Percentiles rank a stretch among this genome's conserved stretches.
Evolutionary conservation across 306 rosid genomes (phyloP).

Genomic region (Corylus heterophylla): DNA sequence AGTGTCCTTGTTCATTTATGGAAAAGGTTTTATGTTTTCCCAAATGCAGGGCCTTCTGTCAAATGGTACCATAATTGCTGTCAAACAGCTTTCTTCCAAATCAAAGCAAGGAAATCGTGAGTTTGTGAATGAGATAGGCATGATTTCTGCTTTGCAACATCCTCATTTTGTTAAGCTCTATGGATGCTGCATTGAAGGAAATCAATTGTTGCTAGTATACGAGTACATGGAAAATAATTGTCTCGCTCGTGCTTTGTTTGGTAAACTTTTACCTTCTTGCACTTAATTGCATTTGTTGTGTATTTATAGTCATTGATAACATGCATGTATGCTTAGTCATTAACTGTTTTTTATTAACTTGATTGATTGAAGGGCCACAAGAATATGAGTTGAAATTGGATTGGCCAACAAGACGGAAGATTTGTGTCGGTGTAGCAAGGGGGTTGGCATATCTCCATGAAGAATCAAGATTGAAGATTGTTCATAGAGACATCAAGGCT

Average conservation of each 20-base stretch:
- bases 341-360: not conserved
- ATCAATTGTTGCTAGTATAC: slow-evolving; percentile 37
- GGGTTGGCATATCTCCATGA: slow-evolving; percentile 41
- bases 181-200: slow-evolving; percentile 46
- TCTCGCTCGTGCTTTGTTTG: slow-evolving; percentile 35
- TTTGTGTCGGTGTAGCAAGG: slow-evolving; percentile 37
- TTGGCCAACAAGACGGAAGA: slow-evolving; percentile 37
- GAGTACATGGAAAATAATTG: slow-evolving; percentile 42
- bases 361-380: slow-evolving; percentile 17
- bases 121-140: slow-evolving; percentile 44
- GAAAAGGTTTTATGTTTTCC: not conserved
- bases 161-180: slow-evolving; percentile 45
- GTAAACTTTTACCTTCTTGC: slow-evolving; percentile 16
- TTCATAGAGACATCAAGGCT: slow-evolving; percentile 54
- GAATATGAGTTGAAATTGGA: slow-evolving; percentile 24
- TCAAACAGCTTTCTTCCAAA: slow-evolving; percentile 42
- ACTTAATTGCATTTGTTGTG: not conserved
- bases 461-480: slow-evolving; percentile 41
- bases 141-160: slow-evolving; percentile 47
- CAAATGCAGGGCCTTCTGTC: slow-evolving; percentile 34
- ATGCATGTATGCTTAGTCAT: not conserved
- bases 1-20: not conserved
- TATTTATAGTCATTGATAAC: not conserved
- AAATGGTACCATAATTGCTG: slow-evolving; percentile 31
- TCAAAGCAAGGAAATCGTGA: slow-evolving; percentile 47